phyloP scores from a whole-genome alignment of 495 filamentous ascomycete genomes.

The Hypoxylon fuscum region DNA sequence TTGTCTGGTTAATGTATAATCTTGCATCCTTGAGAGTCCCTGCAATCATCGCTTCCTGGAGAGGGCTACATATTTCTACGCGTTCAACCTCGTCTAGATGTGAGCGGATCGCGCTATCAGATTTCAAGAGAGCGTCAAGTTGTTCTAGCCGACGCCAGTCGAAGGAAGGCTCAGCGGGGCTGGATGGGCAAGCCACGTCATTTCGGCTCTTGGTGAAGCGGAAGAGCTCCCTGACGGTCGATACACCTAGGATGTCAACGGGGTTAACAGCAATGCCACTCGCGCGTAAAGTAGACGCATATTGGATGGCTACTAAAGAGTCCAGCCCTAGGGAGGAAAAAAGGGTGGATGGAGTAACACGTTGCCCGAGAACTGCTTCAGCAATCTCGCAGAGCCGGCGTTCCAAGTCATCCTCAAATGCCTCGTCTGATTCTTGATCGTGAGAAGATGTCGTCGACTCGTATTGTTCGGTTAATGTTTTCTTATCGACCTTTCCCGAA shows the following conservation, averaged over 20 bases:
- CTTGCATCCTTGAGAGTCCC: slow-evolving; percentile 65
- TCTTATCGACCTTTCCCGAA: slow-evolving; percentile 83
- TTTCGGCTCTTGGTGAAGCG: background rate
- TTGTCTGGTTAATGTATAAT: slow-evolving; percentile 80
- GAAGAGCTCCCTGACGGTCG: slow-evolving; percentile 48
- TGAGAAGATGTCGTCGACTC: slow-evolving; percentile 23
- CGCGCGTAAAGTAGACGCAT: slow-evolving; percentile 66
- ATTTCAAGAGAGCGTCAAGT: slow-evolving; percentile 2
- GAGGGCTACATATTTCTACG: slow-evolving; percentile 69
- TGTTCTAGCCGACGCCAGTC: background rate
- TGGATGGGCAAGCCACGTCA: background rate
- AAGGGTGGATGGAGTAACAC: slow-evolving; percentile 49
- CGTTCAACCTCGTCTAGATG: slow-evolving; percentile 53
- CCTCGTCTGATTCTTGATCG: background rate
- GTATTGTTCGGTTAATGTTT: slow-evolving; percentile 68
- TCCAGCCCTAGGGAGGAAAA: slow-evolving; percentile 71
- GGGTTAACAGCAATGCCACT: slow-evolving; percentile 62
- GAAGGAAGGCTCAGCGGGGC: background rate
- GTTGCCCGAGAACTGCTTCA: slow-evolving; percentile 54
- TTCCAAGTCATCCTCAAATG: slow-evolving; percentile 52
- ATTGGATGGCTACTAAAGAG: slow-evolving; percentile 74
- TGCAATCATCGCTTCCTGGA: slow-evolving; percentile 80
- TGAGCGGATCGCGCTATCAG: slow-evolving; percentile 35
- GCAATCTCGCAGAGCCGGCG: slow-evolving; percentile 59
- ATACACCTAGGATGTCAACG: slow-evolving; percentile 63